Percentiles rank a stretch among this genome's conserved stretches.
Conservation (phyloP, 768 basidiomycete species). For the Pisolithus orientalis region DNA sequence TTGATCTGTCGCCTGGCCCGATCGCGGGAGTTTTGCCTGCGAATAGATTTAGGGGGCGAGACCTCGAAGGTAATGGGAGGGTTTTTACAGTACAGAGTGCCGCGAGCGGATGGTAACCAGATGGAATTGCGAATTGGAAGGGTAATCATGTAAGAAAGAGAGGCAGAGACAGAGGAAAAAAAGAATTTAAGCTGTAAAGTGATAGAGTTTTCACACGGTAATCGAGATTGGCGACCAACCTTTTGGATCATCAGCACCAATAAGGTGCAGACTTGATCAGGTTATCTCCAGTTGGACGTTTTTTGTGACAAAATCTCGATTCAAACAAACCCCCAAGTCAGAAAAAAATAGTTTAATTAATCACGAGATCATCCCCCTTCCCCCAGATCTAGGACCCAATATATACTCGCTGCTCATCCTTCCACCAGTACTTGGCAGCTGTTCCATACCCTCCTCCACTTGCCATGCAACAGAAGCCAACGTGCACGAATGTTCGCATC, state of each 20-base stretch:
- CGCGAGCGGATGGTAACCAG: no score
- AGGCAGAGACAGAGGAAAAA: constrained; percentile 8
- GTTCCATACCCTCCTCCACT: constrained; percentile 10
- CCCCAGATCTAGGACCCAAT: constrained; percentile 28
- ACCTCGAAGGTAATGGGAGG: neutral
- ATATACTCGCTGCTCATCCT: constrained; percentile 22
- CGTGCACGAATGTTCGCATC: constrained; percentile 65
- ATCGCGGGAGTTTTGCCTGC: constrained; percentile 12
- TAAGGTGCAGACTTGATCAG: constrained; percentile 23
- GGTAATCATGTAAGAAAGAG: neutral
- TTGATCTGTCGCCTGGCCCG: neutral
- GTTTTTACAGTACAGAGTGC: no score
- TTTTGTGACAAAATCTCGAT: constrained; percentile 23
- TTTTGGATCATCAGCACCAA: constrained; percentile 34
- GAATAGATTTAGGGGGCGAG: neutral
- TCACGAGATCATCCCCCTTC: constrained; percentile 29
- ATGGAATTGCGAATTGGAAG: neutral
- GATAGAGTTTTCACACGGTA: constrained; percentile 41
- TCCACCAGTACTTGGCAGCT: constrained; percentile 13
- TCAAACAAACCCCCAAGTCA: constrained; percentile 10
- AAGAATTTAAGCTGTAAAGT: constrained; percentile 45
- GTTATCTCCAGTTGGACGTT: constrained; percentile 18
- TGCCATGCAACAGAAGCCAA: constrained; percentile 60
- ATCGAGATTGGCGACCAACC: constrained; percentile 40
- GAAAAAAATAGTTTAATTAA: constrained; percentile 31